A percentile compares a stretch with the other conserved stretches of the same genome.
Conservation (phyloP, 192 early-diverging fungal genomes). For the Coemansia sp. region DNA sequence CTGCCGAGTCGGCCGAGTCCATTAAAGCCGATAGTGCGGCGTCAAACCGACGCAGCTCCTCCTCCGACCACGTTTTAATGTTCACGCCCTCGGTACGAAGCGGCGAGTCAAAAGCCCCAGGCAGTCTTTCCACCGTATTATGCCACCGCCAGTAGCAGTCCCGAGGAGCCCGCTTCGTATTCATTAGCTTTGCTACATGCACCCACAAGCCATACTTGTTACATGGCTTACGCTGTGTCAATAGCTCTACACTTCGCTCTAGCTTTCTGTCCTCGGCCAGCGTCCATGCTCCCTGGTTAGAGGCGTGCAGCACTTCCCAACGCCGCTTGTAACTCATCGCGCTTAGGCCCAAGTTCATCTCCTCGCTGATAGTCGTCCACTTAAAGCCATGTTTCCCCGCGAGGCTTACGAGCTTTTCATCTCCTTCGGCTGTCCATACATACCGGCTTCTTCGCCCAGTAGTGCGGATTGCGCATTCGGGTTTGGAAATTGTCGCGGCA, state of each 20-base stretch:
- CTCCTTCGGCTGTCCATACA: constrained; percentile 3
- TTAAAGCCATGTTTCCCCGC: background rate
- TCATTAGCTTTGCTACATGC: constrained; percentile 1
- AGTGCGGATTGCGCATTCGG: background rate
- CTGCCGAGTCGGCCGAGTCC: background rate
- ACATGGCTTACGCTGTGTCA: background rate
- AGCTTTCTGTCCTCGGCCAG: constrained; percentile 12
- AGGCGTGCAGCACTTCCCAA: constrained; percentile 3
- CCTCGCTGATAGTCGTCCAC: background rate
- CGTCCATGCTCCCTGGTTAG: constrained; percentile 15
- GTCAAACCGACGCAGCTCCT: background rate
- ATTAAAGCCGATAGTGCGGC: background rate
- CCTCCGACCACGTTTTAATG: constrained; percentile 4
- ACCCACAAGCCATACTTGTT: constrained; percentile 15
- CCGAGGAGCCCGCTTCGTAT: constrained; percentile 9
- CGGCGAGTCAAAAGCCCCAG: background rate
- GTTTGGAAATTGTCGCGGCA: background rate
- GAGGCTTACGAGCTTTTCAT: background rate
- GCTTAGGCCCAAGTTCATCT: constrained; percentile 8
- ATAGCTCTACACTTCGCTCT: background rate
- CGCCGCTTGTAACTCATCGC: constrained; percentile 10
- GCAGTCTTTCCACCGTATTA: background rate
- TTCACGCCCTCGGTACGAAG: background rate
- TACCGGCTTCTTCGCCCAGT: background rate
- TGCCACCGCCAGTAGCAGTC: constrained; percentile 19